Evolutionary conservation across 140 eudicot species (phyloP).

Genomic region (Senecio squalidus): DNA sequence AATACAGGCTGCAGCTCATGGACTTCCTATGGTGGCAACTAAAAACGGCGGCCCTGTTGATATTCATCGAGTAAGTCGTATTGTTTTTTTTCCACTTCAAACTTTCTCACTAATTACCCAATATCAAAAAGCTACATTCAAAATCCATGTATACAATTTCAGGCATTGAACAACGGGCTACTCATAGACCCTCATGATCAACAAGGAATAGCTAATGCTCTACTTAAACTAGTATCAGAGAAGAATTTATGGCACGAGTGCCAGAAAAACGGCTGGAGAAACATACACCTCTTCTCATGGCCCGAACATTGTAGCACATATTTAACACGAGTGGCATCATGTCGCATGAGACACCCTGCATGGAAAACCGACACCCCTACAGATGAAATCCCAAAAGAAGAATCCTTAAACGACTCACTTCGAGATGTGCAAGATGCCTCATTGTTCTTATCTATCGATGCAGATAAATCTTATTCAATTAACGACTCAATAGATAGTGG

Average conservation of each 20-base stretch:
- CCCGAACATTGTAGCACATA: slow-evolving; percentile 91
- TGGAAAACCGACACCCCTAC: slow-evolving; percentile 88
- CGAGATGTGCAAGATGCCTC: slow-evolving; percentile 82
- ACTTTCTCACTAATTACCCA: background rate
- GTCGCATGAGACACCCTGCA: slow-evolving; percentile 89
- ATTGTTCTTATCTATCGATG: slow-evolving; percentile 64
- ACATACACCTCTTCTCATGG: slow-evolving; percentile 90
- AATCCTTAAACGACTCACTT: slow-evolving; percentile 73
- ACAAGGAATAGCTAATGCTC: slow-evolving; percentile 72
- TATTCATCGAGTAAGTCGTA: slow-evolving; percentile 63
- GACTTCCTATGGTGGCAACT: slow-evolving; percentile 95
- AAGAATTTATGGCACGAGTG: slow-evolving; percentile 85
- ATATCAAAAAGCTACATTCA: too few relatives aligned
- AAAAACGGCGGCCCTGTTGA: slow-evolving; percentile 96
- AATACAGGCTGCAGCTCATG: slow-evolving; percentile 88
- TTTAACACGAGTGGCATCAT: slow-evolving; percentile 75
- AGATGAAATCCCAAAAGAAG: slow-evolving; percentile 53
- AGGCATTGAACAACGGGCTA: slow-evolving; percentile 83
- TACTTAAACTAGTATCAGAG: slow-evolving; percentile 77
- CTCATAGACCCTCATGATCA: slow-evolving; percentile 91
- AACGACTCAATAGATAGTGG: slow-evolving; percentile 51
- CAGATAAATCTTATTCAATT: slow-evolving; percentile 52
- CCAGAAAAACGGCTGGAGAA: slow-evolving; percentile 72
- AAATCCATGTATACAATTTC: slow-evolving; percentile 8
- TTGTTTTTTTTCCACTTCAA: slow-evolving; percentile 2